Base-by-base conservation (phyloP, 1,284 basidiomycete species). In the Malassezia psittaci region DNA sequence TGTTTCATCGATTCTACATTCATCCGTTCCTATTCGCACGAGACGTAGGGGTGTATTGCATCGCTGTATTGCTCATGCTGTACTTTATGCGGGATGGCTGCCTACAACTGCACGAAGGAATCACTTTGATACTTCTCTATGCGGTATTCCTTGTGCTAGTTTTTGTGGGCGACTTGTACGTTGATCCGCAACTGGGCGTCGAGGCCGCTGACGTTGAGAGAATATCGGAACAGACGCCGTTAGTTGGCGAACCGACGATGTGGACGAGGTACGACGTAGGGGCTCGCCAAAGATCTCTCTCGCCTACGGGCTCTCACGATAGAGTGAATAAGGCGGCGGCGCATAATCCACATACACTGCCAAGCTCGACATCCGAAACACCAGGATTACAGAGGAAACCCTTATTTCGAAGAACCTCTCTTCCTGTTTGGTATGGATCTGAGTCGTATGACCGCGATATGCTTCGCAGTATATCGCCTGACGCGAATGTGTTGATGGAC, bases 1-100 rank as follows among this genome's bases (percentile, higher is more conserved):
- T 98, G 73, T 88, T 96, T 73, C 85, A 85, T 58, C 90, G 90
- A 0, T 98, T 98, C 77, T 81, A 83, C 61, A 89, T 96, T 15
- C 80, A 85, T 33, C 81, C 80, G 0, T 79, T 80, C 37, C 84
- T 88, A 0, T 96, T 98, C 76, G 77, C 94, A 13, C 84, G 94
- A 35, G 94, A 98, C 74, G 86, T 91, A 32, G 84, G 87, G 16
- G 96, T 96, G 79, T 96, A 96, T 77, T 85, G 87, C 11, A 66
- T 82, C 4, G 87, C 91, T 0, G 84, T 96, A 37, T 64, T 78
- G 8, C 67, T 88, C 12, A 79, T 91, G 2, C 79, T 96, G 16
- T 71, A 80, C 24, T 88, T 89, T 49, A 80, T 96, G 1, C 82
- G 81, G 71, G 91, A 98, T 69, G 84, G 85, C 3, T 75, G 78